Conservation (phyloP, 768 basidiomycete species). For the Trametes cingulata region DNA sequence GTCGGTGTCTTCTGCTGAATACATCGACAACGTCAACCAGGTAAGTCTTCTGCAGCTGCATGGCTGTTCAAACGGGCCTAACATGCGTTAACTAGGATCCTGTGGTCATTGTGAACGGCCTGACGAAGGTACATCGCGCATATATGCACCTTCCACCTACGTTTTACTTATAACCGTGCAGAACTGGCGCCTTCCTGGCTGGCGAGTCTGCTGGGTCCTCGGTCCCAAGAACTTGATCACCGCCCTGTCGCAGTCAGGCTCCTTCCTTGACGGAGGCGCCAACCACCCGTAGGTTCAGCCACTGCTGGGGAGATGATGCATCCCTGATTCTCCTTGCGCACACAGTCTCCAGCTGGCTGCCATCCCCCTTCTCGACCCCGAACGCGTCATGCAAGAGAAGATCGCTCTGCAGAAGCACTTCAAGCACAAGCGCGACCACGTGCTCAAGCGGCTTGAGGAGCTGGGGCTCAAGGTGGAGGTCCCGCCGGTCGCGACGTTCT, state of each 20-base stretch:
- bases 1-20: constrained; percentile 80
- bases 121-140: constrained; percentile 69
- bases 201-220: constrained; percentile 92
- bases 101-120: constrained; percentile 84
- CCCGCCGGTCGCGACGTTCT: constrained; percentile 84
- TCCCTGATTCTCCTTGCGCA: not conserved
- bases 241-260: constrained; percentile 90
- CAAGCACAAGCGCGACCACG: constrained; percentile 88
- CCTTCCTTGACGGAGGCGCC: constrained; percentile 93
- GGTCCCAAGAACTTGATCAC: constrained; percentile 88
- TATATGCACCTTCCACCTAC: not conserved
- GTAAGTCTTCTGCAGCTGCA: constrained; percentile 33
- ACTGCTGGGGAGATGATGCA: not conserved
- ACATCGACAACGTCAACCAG: constrained; percentile 83
- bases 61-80: not conserved
- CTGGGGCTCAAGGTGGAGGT: constrained; percentile 77
- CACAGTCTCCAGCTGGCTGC: constrained; percentile 80
- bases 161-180: constrained; percentile 38
- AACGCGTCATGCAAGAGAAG: constrained; percentile 71
- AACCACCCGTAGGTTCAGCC: constrained; percentile 75
- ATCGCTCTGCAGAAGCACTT: constrained; percentile 87
- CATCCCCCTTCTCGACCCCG: constrained; percentile 76
- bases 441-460: constrained; percentile 75
- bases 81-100: constrained; percentile 55
- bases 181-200: constrained; percentile 95